A percentile compares a stretch with the other conserved stretches of the same genome.
phyloP scores from a whole-genome alignment of 306 rosid genomes.

The Corylus heterophylla region DNA sequence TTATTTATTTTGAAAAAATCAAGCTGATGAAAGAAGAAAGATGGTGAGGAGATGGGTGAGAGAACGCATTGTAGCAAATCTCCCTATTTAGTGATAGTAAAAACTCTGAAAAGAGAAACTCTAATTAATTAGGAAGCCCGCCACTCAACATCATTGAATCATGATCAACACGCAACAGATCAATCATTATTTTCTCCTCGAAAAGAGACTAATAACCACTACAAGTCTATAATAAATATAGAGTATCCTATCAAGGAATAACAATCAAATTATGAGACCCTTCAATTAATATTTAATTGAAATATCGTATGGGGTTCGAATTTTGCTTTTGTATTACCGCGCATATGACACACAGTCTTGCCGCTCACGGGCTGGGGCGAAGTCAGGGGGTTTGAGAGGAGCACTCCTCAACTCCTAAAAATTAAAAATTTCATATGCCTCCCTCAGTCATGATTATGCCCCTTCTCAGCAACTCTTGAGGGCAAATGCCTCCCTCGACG shows the following conservation, averaged over 20 bases:
- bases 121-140: slow-evolving; percentile 18
- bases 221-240: not conserved
- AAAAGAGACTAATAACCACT: slow-evolving; percentile 19
- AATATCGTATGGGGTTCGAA: slow-evolving; percentile 23
- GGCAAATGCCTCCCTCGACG: too few relatives aligned
- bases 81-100: not conserved
- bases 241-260: slow-evolving; percentile 15
- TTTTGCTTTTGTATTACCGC: slow-evolving; percentile 25
- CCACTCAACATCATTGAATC: slow-evolving; percentile 35
- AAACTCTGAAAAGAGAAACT: not conserved
- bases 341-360: slow-evolving; percentile 24
- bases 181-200: not conserved
- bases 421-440: too few relatives aligned
- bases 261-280: slow-evolving; percentile 1
- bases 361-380: slow-evolving; percentile 12
- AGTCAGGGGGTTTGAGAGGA: too few relatives aligned
- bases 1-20: too few relatives aligned
- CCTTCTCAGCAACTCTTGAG: too few relatives aligned
- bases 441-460: too few relatives aligned
- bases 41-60: too few relatives aligned
- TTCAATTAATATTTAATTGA: slow-evolving; percentile 2
- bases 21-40: too few relatives aligned
- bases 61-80: too few relatives aligned
- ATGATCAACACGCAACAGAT: slow-evolving; percentile 34
- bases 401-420: too few relatives aligned